Conservation (phyloP, 192 early-diverging fungal genomes). For the Globomyces pollinis-pini region DNA sequence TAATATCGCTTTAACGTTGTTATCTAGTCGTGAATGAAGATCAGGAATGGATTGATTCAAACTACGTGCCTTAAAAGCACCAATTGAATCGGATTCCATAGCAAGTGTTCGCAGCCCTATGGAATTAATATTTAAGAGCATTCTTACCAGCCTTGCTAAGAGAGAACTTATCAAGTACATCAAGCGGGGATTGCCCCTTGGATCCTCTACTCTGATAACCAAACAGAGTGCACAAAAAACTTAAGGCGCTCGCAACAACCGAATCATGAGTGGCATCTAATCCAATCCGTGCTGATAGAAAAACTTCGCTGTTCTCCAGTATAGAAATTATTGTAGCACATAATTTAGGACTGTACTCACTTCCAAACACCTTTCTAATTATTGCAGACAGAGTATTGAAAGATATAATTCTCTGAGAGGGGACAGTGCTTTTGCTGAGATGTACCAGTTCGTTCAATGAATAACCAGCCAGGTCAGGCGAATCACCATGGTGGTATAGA, state of each 20-base stretch:
- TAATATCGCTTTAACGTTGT: slow-evolving; percentile 30
- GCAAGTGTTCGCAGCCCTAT: not conserved
- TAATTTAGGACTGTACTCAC: slow-evolving; percentile 5
- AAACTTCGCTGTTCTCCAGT: slow-evolving; percentile 34
- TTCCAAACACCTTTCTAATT: slow-evolving; percentile 21
- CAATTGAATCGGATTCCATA: not conserved
- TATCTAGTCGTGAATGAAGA: slow-evolving; percentile 1
- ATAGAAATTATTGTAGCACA: not conserved
- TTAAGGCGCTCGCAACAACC: slow-evolving; percentile 44
- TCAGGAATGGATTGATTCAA: too few species aligned
- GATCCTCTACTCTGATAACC: slow-evolving; percentile 17
- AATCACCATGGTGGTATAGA: slow-evolving; percentile 84
- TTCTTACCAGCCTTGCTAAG: not conserved
- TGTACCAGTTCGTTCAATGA: slow-evolving; percentile 73
- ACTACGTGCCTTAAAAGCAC: not conserved
- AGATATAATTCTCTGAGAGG: slow-evolving; percentile 66
- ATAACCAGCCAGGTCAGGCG: slow-evolving; percentile 80
- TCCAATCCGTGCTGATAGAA: slow-evolving; percentile 45
- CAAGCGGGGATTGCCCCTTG: too few species aligned
- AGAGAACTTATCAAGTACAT: not conserved
- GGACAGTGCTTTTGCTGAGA: slow-evolving; percentile 71
- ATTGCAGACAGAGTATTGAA: slow-evolving; percentile 49
- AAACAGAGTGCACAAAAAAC: slow-evolving; percentile 28
- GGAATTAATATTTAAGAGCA: not conserved
- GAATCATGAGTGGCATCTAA: slow-evolving; percentile 59